phyloP scores from a whole-genome alignment of 1,284 basidiomycete genomes.

The Hemileia vastatrix region DNA sequence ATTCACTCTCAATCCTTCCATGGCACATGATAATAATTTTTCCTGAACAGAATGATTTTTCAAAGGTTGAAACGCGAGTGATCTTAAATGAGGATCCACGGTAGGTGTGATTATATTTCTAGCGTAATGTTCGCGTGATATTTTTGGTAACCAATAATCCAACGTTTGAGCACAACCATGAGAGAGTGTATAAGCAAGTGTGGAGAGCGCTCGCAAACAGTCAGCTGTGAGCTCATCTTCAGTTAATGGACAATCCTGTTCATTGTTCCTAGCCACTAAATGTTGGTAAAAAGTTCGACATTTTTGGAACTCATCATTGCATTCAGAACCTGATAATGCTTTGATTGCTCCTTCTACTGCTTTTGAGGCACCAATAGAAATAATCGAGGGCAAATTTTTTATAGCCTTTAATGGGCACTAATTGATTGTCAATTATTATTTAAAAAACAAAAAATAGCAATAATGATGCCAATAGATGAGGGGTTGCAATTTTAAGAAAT shows the following conservation, averaged over 20 bases:
- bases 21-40: constrained; percentile 1
- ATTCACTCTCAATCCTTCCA: constrained; percentile 10
- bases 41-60: neutral
- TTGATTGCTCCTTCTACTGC: constrained; percentile 20
- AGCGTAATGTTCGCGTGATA: neutral
- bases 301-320: neutral
- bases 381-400: no score
- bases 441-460: no score
- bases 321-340: constrained; percentile 3
- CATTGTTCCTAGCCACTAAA: neutral
- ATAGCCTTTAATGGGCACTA: no score
- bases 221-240: constrained; percentile 18
- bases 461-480: no score
- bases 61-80: constrained; percentile 3
- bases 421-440: no score
- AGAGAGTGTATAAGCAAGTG: constrained; percentile 15
- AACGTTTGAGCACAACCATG: constrained; percentile 19
- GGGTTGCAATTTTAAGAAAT: no score
- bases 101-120: neutral
- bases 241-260: neutral
- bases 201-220: constrained; percentile 16
- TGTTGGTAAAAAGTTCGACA: constrained; percentile 4
- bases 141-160: constrained; percentile 6
- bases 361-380: constrained; percentile 18
- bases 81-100: neutral